Conservation (phyloP, 2,329 filamentous ascomycete species). For the Ciborinia camelliae region DNA sequence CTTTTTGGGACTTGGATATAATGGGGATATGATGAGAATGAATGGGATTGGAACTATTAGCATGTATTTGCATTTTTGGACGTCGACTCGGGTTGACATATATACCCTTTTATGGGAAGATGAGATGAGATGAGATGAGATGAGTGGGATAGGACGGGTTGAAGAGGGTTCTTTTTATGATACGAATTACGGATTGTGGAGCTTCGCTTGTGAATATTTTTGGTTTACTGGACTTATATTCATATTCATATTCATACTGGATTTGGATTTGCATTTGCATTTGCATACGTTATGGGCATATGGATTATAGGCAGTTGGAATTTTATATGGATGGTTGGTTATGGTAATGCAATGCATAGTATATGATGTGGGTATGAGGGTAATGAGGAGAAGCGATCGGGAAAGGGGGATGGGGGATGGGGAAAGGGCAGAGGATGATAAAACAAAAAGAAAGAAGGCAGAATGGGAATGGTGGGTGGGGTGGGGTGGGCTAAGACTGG, state of each 20-base stretch:
- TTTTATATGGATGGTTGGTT: background rate
- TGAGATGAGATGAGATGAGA: constrained; percentile 1
- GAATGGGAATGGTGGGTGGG: background rate
- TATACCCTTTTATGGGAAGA: background rate
- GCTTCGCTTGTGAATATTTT: background rate
- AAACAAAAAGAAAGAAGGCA: background rate
- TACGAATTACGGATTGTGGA: background rate
- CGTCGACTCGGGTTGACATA: background rate
- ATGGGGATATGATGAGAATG: background rate
- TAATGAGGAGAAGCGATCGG: background rate
- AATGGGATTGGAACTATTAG: background rate
- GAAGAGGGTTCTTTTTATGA: background rate
- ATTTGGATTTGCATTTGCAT: background rate
- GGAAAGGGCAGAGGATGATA: background rate
- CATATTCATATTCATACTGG: background rate
- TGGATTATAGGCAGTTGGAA: background rate
- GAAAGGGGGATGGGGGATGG: background rate
- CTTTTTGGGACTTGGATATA: background rate
- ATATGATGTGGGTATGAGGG: background rate
- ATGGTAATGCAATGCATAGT: background rate
- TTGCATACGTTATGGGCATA: constrained; percentile 4
- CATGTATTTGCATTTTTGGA: background rate
- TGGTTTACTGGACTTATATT: background rate
- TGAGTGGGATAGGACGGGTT: no score
- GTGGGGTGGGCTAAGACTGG: background rate